phyloP scores from a whole-genome alignment of 805 yeast genomes.

The Candida sithepensis region DNA sequence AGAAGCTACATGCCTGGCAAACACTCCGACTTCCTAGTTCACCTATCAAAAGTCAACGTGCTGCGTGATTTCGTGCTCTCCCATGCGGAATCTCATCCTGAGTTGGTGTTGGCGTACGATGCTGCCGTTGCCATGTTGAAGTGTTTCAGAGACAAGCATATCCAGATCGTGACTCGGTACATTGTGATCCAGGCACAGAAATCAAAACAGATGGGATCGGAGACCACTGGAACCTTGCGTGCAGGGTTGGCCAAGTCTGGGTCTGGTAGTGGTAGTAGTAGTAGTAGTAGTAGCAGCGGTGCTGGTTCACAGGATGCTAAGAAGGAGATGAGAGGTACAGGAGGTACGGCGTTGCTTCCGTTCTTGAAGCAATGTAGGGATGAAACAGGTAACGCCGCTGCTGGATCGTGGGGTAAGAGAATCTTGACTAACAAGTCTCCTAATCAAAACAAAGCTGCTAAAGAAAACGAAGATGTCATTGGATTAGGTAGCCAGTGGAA shows the following conservation, averaged over 20 bases:
- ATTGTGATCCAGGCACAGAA: conserved; percentile 74
- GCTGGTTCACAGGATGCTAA: conserved; percentile 8
- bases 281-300: too few species aligned
- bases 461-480: conserved; percentile 8
- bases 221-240: conserved; percentile 48
- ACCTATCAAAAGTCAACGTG: conserved; percentile 53
- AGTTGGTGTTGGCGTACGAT: conserved; percentile 71
- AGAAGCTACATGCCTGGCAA: conserved; percentile 84
- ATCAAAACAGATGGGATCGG: conserved; percentile 48
- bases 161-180: conserved; percentile 87
- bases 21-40: conserved; percentile 70
- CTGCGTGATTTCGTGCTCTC: conserved; percentile 61
- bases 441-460: neutral
- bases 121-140: conserved; percentile 88
- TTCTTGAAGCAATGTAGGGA: conserved; percentile 94
- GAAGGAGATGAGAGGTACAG: conserved; percentile 76
- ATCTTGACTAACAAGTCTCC: conserved; percentile 50
- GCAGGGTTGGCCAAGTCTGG: conserved; percentile 61
- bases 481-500: conserved; percentile 33
- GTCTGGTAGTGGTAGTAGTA: conserved; percentile 25
- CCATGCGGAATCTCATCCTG: conserved; percentile 41
- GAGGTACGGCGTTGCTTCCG: conserved; percentile 89
- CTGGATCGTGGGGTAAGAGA: conserved; percentile 87
- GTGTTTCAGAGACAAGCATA: conserved; percentile 86
- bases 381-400: conserved; percentile 92